Evolutionary conservation across 495 filamentous ascomycete genomes (phyloP).

Genomic region (Peziza echinospora): DNA sequence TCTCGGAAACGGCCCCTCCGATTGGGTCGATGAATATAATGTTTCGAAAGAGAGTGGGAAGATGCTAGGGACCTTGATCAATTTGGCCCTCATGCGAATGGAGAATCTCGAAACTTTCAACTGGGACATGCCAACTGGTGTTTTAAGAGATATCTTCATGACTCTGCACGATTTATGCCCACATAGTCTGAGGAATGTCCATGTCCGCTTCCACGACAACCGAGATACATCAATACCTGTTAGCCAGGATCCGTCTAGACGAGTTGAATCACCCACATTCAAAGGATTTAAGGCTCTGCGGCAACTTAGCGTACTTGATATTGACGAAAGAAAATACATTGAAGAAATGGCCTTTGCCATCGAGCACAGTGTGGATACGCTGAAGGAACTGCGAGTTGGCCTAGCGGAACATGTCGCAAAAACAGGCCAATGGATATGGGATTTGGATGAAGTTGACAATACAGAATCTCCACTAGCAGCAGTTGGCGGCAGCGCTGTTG

Average conservation of each 20-base stretch:
- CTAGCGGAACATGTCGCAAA: constrained; percentile 36
- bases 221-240: constrained; percentile 21
- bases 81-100: constrained; percentile 68
- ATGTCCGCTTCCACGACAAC: constrained; percentile 85
- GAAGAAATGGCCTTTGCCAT: constrained; percentile 77
- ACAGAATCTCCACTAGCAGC: constrained; percentile 13
- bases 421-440: constrained; percentile 9
- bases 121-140: constrained; percentile 93
- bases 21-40: constrained; percentile 72
- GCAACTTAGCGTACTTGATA: constrained; percentile 64
- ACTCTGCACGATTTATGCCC: constrained; percentile 30
- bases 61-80: constrained; percentile 83
- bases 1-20: constrained; percentile 61
- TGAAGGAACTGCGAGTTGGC: constrained; percentile 62
- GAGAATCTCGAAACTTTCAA: constrained; percentile 71
- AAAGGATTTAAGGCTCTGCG: constrained; percentile 63
- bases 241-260: constrained; percentile 12
- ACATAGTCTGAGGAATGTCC: constrained; percentile 54
- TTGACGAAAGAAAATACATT: constrained; percentile 71
- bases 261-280: constrained; percentile 66
- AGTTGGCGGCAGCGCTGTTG: constrained; percentile 23
- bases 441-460: constrained; percentile 11
- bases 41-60: constrained; percentile 79
- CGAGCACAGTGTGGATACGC: constrained; percentile 40
- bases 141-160: constrained; percentile 70